Base-by-base conservation (phyloP, 1,284 basidiomycete species). In the Gymnopus androsaceus region DNA sequence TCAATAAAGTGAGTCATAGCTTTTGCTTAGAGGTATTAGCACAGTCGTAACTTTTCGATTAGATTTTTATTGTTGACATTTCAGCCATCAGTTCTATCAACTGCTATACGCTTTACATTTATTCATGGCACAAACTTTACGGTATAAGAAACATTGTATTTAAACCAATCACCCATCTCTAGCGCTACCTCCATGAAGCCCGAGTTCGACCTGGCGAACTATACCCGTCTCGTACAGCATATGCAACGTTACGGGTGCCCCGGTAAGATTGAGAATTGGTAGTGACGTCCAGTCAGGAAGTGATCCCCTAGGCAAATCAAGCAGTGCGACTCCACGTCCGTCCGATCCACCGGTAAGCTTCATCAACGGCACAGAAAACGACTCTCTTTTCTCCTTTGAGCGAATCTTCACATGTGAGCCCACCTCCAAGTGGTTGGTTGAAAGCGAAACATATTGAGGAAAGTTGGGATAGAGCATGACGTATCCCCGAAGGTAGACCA, bases 401-500 rank as follows among this genome's bases (percentile, higher is more conserved):
- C 77, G 72, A 30, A 57, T 25, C 23, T 57, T 57, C 30, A 94
- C 88, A 65, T 94, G 91, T 33, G 85, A 83, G 9, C 92, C 91
- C 11, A 84, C 76, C 72, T 94, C 91, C 42, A 94, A 77, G 64
- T 92, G 91, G 67, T 94, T 94, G 19, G 90, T 94, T 55, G 90
- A 92, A 8, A 94, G 69, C 19, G 90, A 91, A 33, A 78, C 67
- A 63, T 83, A 90, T 45, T 76, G 76, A 31, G 75, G 77, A 64
- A 83, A 93, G 69, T 93, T 94, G 4, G 91, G 90, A 65, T 94
- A 94, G 17, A 94, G 79, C 90, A 94, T 94, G 53, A 85, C 80
- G 69, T 91, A 91, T 4, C 90, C 90, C 7, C 85, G 82, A 12
- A 94, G 77, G 68, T 85, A 90, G 34, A 83, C 84, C 52, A 93